Conservation (phyloP, 208 protist genomes). For the Sergeia podlipaevii region DNA sequence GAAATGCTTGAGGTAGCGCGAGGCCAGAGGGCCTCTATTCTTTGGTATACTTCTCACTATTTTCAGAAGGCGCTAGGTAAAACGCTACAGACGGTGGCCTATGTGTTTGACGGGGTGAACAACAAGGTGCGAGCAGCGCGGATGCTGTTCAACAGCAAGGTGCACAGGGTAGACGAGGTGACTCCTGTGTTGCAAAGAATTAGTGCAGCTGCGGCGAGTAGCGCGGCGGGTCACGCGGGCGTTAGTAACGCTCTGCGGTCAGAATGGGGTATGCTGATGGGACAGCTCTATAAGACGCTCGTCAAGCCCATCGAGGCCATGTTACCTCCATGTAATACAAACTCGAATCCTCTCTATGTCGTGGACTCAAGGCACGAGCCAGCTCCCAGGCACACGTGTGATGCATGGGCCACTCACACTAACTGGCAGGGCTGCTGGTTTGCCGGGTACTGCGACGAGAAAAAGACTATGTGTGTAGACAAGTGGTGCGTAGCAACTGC, state of each 20-base stretch:
- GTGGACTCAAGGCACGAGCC: constrained; percentile 26
- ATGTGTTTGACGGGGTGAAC: constrained; percentile 29
- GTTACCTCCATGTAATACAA: constrained; percentile 36
- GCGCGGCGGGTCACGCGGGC: not conserved
- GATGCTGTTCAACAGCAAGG: constrained; percentile 29
- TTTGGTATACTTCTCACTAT: constrained; percentile 40
- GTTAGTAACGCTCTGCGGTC: constrained; percentile 9
- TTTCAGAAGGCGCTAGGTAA: constrained; percentile 26
- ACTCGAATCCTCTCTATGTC: constrained; percentile 35
- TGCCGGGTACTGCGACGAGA: constrained; percentile 28
- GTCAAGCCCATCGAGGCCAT: constrained; percentile 50
- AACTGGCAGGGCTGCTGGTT: constrained; percentile 25
- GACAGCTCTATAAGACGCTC: constrained; percentile 37
- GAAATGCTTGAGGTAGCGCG: constrained; percentile 18
- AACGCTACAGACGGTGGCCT: constrained; percentile 33
- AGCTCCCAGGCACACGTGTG: not conserved
- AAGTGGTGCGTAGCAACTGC: constrained; percentile 34
- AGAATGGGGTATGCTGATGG: constrained; percentile 45
- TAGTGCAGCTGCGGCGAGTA: not conserved
- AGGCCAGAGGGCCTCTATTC: constrained; percentile 16
- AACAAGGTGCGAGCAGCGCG: constrained; percentile 20
- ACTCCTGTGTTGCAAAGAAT: no score
- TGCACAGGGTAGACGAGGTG: constrained; percentile 29
- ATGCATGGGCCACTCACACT: not conserved
- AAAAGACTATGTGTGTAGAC: constrained; percentile 23